Percentiles rank a stretch among this genome's conserved stretches.
Conservation (phyloP, 2,329 filamentous ascomycete genomes). For the Pseudogymnoascus sp. region DNA sequence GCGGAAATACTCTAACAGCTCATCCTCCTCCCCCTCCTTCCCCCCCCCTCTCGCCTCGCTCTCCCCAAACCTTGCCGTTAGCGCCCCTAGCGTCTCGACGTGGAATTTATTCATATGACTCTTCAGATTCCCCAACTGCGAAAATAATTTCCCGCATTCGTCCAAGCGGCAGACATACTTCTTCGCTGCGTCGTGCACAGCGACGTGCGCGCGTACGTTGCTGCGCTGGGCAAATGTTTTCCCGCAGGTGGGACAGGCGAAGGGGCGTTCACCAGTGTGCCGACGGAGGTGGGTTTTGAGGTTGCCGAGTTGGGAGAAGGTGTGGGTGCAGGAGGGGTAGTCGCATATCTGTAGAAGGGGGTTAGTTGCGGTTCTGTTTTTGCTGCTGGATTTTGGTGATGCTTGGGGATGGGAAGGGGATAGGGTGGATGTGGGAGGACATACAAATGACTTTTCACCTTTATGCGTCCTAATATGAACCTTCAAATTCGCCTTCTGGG, state of each 20-base stretch:
- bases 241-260: slow-evolving; percentile 68
- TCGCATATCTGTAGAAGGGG: slow-evolving; percentile 44
- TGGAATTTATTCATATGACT: slow-evolving; percentile 95
- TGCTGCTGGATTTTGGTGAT: not conserved
- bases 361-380: no score
- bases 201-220: slow-evolving; percentile 76
- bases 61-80: slow-evolving; percentile 60
- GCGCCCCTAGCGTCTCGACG: slow-evolving; percentile 58
- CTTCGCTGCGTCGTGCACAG: slow-evolving; percentile 66
- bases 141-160: slow-evolving; percentile 79
- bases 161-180: slow-evolving; percentile 77
- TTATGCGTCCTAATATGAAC: slow-evolving; percentile 86
- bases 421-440: slow-evolving; percentile 29
- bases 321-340: slow-evolving; percentile 64
- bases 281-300: slow-evolving; percentile 83
- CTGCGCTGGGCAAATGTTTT: slow-evolving; percentile 81
- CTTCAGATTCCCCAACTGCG: slow-evolving; percentile 87
- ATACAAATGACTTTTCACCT: slow-evolving; percentile 81
- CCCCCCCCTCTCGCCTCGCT: not conserved
- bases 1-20: slow-evolving; percentile 78
- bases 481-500: slow-evolving; percentile 86
- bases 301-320: slow-evolving; percentile 86
- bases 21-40: slow-evolving; percentile 47
- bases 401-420: not conserved
- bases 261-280: slow-evolving; percentile 83